phyloP scores from a whole-genome alignment of 202 grass and related monocot genomes.

The Panicum virgatum region DNA sequence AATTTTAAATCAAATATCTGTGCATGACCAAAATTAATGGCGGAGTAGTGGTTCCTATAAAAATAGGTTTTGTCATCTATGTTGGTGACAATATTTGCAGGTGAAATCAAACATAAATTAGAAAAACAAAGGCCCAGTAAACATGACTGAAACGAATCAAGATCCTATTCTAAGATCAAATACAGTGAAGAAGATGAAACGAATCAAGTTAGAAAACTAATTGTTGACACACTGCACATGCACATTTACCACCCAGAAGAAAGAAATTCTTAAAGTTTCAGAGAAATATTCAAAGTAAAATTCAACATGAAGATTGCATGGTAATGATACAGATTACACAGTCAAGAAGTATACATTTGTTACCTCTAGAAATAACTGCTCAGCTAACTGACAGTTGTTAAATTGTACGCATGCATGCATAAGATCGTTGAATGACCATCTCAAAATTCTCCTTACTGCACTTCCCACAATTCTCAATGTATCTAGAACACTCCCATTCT shows the following conservation, averaged over 20 bases:
- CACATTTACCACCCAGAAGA: slow-evolving; percentile 26
- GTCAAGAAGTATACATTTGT: slow-evolving; percentile 10
- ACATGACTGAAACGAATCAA: too few species aligned
- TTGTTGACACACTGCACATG: neutral
- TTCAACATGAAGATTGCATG: slow-evolving; percentile 5
- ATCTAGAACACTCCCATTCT: slow-evolving; percentile 37
- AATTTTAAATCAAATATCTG: slow-evolving; percentile 24
- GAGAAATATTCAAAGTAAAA: slow-evolving; percentile 13
- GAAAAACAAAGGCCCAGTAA: slow-evolving; percentile 4
- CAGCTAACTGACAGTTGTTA: slow-evolving; percentile 57
- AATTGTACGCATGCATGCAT: slow-evolving; percentile 57
- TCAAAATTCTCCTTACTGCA: slow-evolving; percentile 52
- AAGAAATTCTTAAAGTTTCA: neutral
- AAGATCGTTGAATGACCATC: slow-evolving; percentile 85
- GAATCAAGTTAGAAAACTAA: slow-evolving; percentile 1
- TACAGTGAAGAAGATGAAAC: slow-evolving; percentile 10
- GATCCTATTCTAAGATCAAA: slow-evolving; percentile 11
- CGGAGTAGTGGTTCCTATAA: neutral
- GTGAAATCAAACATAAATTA: slow-evolving; percentile 22
- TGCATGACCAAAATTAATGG: neutral
- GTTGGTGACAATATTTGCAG: slow-evolving; percentile 5
- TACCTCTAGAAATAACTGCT: slow-evolving; percentile 89
- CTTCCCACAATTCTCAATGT: slow-evolving; percentile 31
- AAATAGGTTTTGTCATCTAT: slow-evolving; percentile 18
- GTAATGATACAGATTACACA: neutral